Evolutionary conservation across 2,329 filamentous ascomycete genomes (phyloP).

Genomic region (Paraphoma sp.): DNA sequence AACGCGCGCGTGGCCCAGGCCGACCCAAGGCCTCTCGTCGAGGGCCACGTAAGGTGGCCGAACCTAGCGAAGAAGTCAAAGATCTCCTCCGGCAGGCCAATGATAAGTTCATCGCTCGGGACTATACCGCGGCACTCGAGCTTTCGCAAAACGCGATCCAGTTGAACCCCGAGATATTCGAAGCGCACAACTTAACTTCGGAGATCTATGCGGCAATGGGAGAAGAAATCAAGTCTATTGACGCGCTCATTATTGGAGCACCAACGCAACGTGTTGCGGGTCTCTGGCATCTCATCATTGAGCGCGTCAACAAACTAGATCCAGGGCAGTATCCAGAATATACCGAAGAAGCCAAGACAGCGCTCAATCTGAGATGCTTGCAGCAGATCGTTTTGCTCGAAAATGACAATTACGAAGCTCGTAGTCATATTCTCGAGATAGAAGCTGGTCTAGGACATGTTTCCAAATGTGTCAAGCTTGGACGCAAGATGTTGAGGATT

Average conservation of each 20-base stretch:
- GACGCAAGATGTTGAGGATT: conserved; percentile 61
- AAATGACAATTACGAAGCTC: conserved; percentile 58
- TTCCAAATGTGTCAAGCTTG: conserved; percentile 44
- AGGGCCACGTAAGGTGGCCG: conserved; percentile 63
- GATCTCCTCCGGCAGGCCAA: conserved; percentile 71
- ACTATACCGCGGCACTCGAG: conserved; percentile 59
- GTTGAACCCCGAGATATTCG: conserved; percentile 67
- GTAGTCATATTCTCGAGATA: conserved; percentile 62
- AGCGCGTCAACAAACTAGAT: conserved; percentile 58
- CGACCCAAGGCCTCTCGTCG: conserved; percentile 37
- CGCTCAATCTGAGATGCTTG: conserved; percentile 39
- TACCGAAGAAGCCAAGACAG: conserved; percentile 34
- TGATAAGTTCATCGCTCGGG: conserved; percentile 68
- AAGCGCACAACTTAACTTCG: conserved; percentile 65
- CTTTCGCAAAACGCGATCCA: conserved; percentile 44
- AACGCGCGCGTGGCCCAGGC: conserved; percentile 24
- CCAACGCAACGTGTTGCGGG: conserved; percentile 62
- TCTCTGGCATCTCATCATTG: conserved; percentile 65
- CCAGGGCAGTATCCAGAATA: conserved; percentile 36
- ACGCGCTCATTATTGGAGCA: conserved; percentile 64
- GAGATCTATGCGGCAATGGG: conserved; percentile 64
- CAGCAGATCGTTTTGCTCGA: conserved; percentile 61
- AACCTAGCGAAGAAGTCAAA: conserved; percentile 75
- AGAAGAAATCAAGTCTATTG: conserved; percentile 63
- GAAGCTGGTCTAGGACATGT: conserved; percentile 55